Base-by-base conservation (phyloP, 2,329 filamentous ascomycete genomes). In the Ceratocystis alfenasii region DNA sequence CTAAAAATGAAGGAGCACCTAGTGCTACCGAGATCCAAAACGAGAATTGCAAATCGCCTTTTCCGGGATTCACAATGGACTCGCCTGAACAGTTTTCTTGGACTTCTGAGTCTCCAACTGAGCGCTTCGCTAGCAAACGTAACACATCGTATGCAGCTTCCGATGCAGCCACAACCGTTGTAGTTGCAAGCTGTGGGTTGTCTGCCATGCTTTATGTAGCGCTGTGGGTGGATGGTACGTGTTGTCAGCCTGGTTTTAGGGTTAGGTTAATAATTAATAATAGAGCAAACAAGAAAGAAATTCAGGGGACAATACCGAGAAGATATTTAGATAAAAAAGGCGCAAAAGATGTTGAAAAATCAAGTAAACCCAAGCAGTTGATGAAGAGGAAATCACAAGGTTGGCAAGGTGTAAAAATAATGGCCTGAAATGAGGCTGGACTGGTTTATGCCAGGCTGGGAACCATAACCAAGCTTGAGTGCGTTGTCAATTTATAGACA, bases 1-100 rank as follows among this genome's bases (percentile, higher is more conserved):
- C 79, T 41, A 91, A 68, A 71, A 94, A 90, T 41, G 89, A 88
- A 5, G 81, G 79, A 55, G 87, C 69, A 41, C 90, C 90, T 45
- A 95, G 78, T 4, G 81, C 76, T 53, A 89, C 73, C 6, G 90
- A 93, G 71, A 95, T 62, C 63, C 68, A 69, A 63, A 69, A 67
- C 22, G 67, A 63, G 66, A 68, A 65, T 53, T 68, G 65, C 33
- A 68, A 67, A 48, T 69, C 65, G 41, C 68, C 68, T 20, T 68
- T 69, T 12, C 68, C 69, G 7, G 69, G 69, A 60, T 69, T 66
- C 25, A 68, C 62, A 46, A 64, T 67, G n/a, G 63, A 46, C 64
- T 69, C 68, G 22, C 66, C 68, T 1, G 63, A 65, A 57, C 69
- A 69, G 20, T 69, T 67, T 41, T 66, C 65, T 44, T 67, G 65